These are phyloP conservation scores for Phytopythium vexans DNA, from an alignment of 352 stramenopile genomes.

Conservation along the genomic window DNA sequence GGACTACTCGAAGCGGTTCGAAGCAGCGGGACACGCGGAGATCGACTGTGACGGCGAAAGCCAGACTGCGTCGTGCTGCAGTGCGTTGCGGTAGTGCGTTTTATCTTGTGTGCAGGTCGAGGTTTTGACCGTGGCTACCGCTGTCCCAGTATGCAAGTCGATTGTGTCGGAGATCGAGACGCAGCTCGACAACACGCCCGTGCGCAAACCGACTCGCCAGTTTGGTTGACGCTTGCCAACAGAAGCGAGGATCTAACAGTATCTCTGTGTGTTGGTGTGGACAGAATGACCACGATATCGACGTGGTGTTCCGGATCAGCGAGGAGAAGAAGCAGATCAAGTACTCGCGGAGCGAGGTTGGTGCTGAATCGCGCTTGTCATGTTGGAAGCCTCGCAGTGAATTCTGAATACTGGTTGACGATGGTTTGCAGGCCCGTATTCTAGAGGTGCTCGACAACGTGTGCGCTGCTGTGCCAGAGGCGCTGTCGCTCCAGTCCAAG, in stretches of 20 bases:
- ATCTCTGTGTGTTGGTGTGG: slow-evolving; percentile 1
- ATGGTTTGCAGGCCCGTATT: slow-evolving; percentile 48
- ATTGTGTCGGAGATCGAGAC: slow-evolving; percentile 82
- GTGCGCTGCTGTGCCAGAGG: slow-evolving; percentile 48
- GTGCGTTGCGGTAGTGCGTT: slow-evolving; percentile 24
- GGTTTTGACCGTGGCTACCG: background rate
- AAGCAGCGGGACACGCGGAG: slow-evolving; percentile 48
- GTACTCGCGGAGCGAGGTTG: slow-evolving; percentile 76
- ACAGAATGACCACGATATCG: slow-evolving; percentile 79
- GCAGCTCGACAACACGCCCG: slow-evolving; percentile 71
- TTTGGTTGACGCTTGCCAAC: background rate
- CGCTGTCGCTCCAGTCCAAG: slow-evolving; percentile 29
- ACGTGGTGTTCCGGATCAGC: slow-evolving; percentile 83
- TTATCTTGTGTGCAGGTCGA: background rate
- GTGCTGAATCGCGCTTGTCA: background rate
- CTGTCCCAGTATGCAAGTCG: slow-evolving; percentile 62
- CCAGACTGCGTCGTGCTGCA: slow-evolving; percentile 66
- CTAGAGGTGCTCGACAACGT: slow-evolving; percentile 81
- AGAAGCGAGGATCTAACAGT: background rate
- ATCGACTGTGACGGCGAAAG: slow-evolving; percentile 59
- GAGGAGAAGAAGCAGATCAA: slow-evolving; percentile 87
- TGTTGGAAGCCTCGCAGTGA: background rate
- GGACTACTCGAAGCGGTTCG: slow-evolving; percentile 81
- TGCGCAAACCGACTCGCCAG: slow-evolving; percentile 5
- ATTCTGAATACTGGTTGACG: background rate